Evolutionary conservation across 805 yeast species (phyloP).

Genomic region (Spathaspora gorwiae): DNA sequence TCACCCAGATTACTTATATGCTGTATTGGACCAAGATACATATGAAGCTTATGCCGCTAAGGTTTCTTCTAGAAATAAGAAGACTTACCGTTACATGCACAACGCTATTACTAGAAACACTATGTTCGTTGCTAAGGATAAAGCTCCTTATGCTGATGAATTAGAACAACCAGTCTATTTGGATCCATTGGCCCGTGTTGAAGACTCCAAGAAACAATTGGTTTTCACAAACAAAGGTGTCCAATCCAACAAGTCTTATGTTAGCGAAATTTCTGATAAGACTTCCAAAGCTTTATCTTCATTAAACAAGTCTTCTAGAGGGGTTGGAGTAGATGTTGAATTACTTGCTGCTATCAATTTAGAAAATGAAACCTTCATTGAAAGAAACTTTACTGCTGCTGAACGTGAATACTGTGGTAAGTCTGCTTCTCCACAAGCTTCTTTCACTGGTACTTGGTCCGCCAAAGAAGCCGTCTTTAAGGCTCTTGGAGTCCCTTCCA

Average conservation of each 20-base stretch:
- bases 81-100: conserved; percentile 92
- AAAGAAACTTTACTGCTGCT: conserved; percentile 80
- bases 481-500: conserved; percentile 80
- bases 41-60: conserved; percentile 68
- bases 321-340: conserved; percentile 97
- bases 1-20: conserved; percentile 90
- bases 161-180: conserved; percentile 87
- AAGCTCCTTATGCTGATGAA: conserved; percentile 88
- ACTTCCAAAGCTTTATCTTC: conserved; percentile 61
- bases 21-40: conserved; percentile 66
- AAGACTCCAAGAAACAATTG: conserved; percentile 37
- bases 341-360: conserved; percentile 74
- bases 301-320: conserved; percentile 56
- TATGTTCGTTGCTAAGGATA: conserved; percentile 86
- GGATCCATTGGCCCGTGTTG: conserved; percentile 89
- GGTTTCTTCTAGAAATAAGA: conserved; percentile 78
- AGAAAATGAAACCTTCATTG: conserved; percentile 86
- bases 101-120: conserved; percentile 88
- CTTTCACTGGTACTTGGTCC: conserved; percentile 97
- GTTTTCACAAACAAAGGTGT: conserved; percentile 47
- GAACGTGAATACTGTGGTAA: conserved; percentile 76
- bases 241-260: conserved; percentile 43
- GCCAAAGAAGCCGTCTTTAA: conserved; percentile 99
- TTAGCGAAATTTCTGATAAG: conserved; percentile 44
- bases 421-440: conserved; percentile 78